Base-by-base conservation (phyloP, 2,329 filamentous ascomycete genomes). In the Tympanopsis confertula region DNA sequence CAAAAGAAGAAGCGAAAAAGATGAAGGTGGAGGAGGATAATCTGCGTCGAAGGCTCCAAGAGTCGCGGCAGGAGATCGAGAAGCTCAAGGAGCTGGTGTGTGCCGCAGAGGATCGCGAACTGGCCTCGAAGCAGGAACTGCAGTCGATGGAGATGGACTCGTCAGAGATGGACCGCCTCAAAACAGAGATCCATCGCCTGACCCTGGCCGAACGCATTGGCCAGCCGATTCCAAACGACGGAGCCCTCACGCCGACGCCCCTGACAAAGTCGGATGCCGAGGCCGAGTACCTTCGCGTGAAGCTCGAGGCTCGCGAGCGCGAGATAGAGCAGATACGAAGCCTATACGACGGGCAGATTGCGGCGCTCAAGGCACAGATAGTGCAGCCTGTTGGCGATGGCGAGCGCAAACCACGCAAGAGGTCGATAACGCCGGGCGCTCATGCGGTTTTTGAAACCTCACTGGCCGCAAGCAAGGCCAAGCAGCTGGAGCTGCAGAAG, bases 1-100 rank as follows among this genome's bases (percentile, higher is more conserved):
- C 86, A 29, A 71, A 78, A 36, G 82, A 86, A 41, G 81, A 86
- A 41, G 76, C 79, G 43, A 84, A 78, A 56, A 69, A 66, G 43
- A 80, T 73, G 65, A 69, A 65, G 19, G 56, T 56, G 1, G 76
- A 82, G 43, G 66, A 74, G 32, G 69, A 73, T 19, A 55, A 59
- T 5, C 55, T 85, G 4, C 67, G 68, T 24, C 64, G 65, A 13
- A 76, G 82, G 40, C 57, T 87, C 2, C 63, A 71, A 20, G 66
- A 62, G 26, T 68, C 70, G 1, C 69, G 65, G 44, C 62, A 65
- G 4, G 81, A 88, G 47, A 69, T 69, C 30, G 71, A 78, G 14
- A 75, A 77, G 40, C 62, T 91, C 14, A 72, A 74, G 35, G 67
- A 69, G 44, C 62, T 86, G 4, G 66, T 89, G 0, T 75, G 80